Evolutionary conservation across 352 stramenopile genomes (phyloP).

Genomic region (Pythium chondricola): DNA sequence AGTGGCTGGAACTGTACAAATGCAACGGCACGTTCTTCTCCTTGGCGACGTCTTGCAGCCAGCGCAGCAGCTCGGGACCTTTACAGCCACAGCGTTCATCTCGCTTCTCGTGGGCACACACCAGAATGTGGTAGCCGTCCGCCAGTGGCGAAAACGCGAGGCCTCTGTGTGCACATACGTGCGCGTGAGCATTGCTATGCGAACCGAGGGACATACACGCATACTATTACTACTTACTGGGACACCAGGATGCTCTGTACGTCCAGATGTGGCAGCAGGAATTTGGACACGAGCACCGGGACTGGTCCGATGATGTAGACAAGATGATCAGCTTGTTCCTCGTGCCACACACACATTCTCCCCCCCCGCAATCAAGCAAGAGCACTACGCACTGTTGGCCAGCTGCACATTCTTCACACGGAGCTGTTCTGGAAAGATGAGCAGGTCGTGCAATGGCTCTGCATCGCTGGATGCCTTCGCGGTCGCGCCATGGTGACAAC

Average conservation of each 20-base stretch:
- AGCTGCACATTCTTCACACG: conserved; percentile 43
- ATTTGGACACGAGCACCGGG: conserved; percentile 6
- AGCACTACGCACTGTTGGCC: conserved; percentile 29
- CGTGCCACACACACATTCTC: no score
- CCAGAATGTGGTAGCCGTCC: conserved; percentile 51
- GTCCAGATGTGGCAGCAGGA: conserved; percentile 2
- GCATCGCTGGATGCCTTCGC: neutral
- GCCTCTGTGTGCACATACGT: conserved; percentile 19
- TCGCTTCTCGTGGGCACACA: conserved; percentile 52
- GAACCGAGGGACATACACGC: neutral
- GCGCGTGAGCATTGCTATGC: neutral
- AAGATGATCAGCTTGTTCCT: no score
- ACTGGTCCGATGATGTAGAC: no score
- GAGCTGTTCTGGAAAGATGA: conserved; percentile 67
- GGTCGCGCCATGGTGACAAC: neutral
- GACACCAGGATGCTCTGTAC: neutral
- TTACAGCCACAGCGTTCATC: conserved; percentile 72
- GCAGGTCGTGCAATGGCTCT: conserved; percentile 36
- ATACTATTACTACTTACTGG: conserved; percentile 3
- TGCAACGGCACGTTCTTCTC: conserved; percentile 27
- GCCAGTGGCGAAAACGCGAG: conserved; percentile 33
- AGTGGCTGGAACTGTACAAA: conserved; percentile 63
- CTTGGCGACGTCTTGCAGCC: conserved; percentile 38
- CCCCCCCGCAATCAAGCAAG: no score
- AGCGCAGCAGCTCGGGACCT: conserved; percentile 59